Evolutionary conservation across 2,329 filamentous ascomycete genomes (phyloP).

Genomic region (Talaromyces sp.): DNA sequence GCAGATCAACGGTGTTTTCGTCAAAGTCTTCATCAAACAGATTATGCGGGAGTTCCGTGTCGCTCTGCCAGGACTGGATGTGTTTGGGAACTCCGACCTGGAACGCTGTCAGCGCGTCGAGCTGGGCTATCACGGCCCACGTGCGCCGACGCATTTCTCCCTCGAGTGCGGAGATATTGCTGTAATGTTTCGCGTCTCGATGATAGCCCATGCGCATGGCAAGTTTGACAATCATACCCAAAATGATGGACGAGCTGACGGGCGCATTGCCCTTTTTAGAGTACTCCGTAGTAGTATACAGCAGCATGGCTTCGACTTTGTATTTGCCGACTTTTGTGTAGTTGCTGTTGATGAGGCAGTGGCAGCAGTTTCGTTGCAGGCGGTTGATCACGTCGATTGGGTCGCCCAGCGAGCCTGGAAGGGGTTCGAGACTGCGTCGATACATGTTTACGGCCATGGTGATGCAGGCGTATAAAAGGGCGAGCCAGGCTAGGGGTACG

Average conservation of each 20-base stretch:
- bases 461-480: conserved; percentile 23
- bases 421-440: conserved; percentile 18
- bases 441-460: conserved; percentile 22
- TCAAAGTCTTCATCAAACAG: conserved; percentile 55
- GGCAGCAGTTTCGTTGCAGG: conserved; percentile 43
- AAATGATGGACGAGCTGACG: conserved; percentile 48
- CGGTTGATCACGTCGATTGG: conserved; percentile 27
- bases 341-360: conserved; percentile 28
- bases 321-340: conserved; percentile 26
- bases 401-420: conserved; percentile 15
- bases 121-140: conserved; percentile 39
- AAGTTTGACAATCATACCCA: conserved; percentile 48
- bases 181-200: conserved; percentile 48
- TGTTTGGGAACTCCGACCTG: conserved; percentile 58
- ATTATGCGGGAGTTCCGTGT: conserved; percentile 52
- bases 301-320: conserved; percentile 26
- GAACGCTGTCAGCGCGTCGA: conserved; percentile 56
- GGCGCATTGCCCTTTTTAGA: conserved; percentile 30
- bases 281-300: conserved; percentile 25
- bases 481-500: conserved; percentile 26
- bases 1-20: conserved; percentile 44
- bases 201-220: conserved; percentile 57
- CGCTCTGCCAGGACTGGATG: conserved; percentile 52
- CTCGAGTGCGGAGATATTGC: conserved; percentile 47
- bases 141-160: conserved; percentile 45